Conservation (phyloP, 129 eudicot genomes). For the Flaveria trinervia region DNA sequence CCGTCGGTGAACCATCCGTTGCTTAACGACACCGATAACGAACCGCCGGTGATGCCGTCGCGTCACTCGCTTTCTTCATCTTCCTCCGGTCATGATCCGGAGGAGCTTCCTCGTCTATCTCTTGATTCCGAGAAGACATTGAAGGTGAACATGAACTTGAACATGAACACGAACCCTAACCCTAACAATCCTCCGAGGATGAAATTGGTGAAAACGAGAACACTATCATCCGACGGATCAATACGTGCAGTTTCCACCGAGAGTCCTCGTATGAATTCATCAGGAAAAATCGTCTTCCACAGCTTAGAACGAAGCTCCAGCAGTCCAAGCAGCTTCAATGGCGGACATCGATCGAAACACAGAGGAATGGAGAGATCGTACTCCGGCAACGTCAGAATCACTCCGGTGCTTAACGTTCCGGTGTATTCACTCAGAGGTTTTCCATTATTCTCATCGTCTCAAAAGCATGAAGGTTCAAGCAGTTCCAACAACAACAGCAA, state of each 20-base stretch:
- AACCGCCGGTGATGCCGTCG: conserved; percentile 47
- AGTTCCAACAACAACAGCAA: conserved; percentile 10
- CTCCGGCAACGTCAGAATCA: conserved; percentile 78
- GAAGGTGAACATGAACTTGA: neutral
- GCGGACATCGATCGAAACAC: conserved; percentile 63
- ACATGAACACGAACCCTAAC: conserved; percentile 18
- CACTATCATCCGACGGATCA: conserved; percentile 32
- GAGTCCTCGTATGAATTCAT: conserved; percentile 87
- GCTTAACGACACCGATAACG: conserved; percentile 62
- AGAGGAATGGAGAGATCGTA: conserved; percentile 82
- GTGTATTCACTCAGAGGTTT: conserved; percentile 78
- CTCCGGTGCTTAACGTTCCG: conserved; percentile 87
- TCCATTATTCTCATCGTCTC: conserved; percentile 57
- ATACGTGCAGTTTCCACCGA: conserved; percentile 57
- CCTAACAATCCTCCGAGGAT: conserved; percentile 41
- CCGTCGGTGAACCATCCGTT: conserved; percentile 58
- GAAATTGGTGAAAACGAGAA: conserved; percentile 43
- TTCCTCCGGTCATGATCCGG: conserved; percentile 70
- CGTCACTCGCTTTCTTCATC: conserved; percentile 70
- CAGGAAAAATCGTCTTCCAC: conserved; percentile 78
- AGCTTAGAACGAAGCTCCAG: conserved; percentile 87
- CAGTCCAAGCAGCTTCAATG: conserved; percentile 84
- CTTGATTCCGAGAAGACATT: conserved; percentile 59
- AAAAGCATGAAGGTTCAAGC: conserved; percentile 42
- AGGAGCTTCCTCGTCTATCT: conserved; percentile 69